Evolutionary conservation across 805 yeast species (phyloP).

Genomic region (Candida suzukii): DNA sequence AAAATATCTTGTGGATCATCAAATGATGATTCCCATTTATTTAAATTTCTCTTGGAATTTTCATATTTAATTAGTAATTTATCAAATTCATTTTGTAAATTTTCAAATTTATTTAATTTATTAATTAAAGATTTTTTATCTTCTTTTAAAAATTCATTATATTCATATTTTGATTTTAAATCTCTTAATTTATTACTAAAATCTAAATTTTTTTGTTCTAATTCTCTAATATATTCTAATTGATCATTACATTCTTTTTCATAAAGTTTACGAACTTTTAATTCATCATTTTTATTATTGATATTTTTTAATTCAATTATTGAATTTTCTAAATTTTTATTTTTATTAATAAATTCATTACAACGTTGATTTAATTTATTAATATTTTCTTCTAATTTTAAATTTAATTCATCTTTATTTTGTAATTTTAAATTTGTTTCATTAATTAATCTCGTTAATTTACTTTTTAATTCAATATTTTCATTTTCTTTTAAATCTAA

Average conservation of each 20-base stretch:
- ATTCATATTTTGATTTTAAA: conserved; percentile 38
- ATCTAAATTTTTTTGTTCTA: conserved; percentile 45
- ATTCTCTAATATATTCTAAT: conserved; percentile 33
- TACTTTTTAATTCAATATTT: conserved; percentile 3
- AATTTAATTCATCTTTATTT: not conserved
- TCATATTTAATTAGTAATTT: conserved; percentile 44
- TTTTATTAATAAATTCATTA: conserved; percentile 14
- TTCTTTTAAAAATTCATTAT: conserved; percentile 46
- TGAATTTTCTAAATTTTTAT: conserved; percentile 7
- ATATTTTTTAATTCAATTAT: conserved; percentile 5
- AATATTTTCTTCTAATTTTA: conserved; percentile 1
- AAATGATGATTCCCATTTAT: conserved; percentile 38
- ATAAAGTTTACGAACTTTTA: conserved; percentile 23
- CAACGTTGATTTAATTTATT: conserved; percentile 7
- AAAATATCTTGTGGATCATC: conserved; percentile 15
- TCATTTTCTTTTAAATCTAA: conserved; percentile 17
- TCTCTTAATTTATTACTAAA: conserved; percentile 46
- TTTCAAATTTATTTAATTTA: conserved; percentile 31
- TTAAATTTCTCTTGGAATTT: conserved; percentile 37
- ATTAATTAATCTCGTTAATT: not conserved
- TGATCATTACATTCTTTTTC: conserved; percentile 30
- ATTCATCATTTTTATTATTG: conserved; percentile 12
- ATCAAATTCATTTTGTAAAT: conserved; percentile 36
- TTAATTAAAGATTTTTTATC: conserved; percentile 39
- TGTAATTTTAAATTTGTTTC: not conserved